Evolutionary conservation across 352 stramenopile species (phyloP).

Genomic region (Phytophthora pini): DNA sequence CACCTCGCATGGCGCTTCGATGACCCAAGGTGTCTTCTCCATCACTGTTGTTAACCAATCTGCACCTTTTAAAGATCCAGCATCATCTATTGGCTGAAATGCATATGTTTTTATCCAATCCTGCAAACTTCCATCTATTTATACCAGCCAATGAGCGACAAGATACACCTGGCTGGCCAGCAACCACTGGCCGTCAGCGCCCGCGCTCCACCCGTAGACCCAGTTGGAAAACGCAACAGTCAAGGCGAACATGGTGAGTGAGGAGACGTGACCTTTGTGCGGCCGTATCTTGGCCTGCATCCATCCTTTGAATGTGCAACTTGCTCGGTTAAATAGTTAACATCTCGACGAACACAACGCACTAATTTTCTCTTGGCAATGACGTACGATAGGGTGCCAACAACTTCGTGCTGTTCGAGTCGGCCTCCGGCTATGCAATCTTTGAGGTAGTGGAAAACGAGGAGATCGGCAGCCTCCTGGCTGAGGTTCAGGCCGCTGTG

Average conservation of each 20-base stretch:
- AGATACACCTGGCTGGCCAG: constrained; percentile 35
- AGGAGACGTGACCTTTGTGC: constrained; percentile 3
- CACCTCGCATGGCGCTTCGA: constrained; percentile 4
- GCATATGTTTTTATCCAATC: constrained; percentile 3
- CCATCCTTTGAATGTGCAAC: constrained; percentile 18
- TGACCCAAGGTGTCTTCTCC: constrained; percentile 17
- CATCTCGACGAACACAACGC: background rate
- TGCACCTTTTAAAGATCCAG: constrained; percentile 12
- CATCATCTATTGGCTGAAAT: constrained; percentile 23
- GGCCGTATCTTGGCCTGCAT: constrained; percentile 2
- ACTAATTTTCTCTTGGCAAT: constrained; percentile 31
- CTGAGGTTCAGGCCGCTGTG: constrained; percentile 93
- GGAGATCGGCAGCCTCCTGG: constrained; percentile 93
- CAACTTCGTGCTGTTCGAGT: constrained; percentile 97
- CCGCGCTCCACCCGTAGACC: constrained; percentile 22
- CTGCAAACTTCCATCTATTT: background rate
- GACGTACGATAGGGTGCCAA: constrained; percentile 48
- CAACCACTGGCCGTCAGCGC: constrained; percentile 24
- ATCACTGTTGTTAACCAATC: constrained; percentile 14
- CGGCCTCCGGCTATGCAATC: constrained; percentile 97
- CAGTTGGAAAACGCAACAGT: constrained; percentile 49
- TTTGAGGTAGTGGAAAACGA: constrained; percentile 99
- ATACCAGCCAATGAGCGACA: constrained; percentile 34
- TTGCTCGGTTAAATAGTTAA: constrained; percentile 10
- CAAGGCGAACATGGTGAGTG: constrained; percentile 45